Base-by-base conservation (phyloP, 2,329 filamentous ascomycete genomes). In the Aschersonia sp. region DNA sequence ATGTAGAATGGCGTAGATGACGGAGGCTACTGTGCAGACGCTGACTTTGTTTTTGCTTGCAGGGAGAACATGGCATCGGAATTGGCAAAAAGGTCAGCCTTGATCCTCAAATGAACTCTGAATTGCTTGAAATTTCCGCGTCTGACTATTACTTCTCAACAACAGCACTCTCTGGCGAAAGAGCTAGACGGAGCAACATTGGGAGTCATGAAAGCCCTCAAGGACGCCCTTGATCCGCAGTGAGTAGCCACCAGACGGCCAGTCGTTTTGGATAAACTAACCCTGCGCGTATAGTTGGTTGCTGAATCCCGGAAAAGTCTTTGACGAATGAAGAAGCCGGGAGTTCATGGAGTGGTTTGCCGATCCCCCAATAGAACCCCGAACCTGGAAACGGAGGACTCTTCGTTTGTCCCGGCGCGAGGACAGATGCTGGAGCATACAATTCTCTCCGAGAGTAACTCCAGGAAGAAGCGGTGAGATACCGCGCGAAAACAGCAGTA, bases 261-360 rank as follows among this genome's bases (percentile, higher is more conserved):
- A 31, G 10, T 30, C 40, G 11, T 14, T n/a, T n/a, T n/a, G 11
- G 9, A 9, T 4, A 37, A 37, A 37, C 35, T 37, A 12, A 37
- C 35, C 12, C 22, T 32, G 22, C 22, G 22, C 22, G 22, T 22
- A 5, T 35, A 62, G 76, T 46, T 83, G 81, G 76, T 61, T 84
- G 41, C 67, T 84, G 66, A 84, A 84, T 51, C 81, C 81, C 1
- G 81, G 80, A 6, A 84, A 84, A 61, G 77, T 84, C 41, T 81
- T 84, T 59, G 78, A 83, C 45, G 62, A 58, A 45, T 48, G 35
- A 37, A 8, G 35, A 0, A 22, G 4, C 22, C 2, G 22, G 4
- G 22, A 22, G 22, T 22, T 22, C 22, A 22, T 22, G 22, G 22
- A 22, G 22, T 22, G 22, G 22, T 22, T 22, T 14, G 14, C 14